Evolutionary conservation across 2,329 filamentous ascomycete species (phyloP).

Genomic region (Pseudogymnoascus sp.): DNA sequence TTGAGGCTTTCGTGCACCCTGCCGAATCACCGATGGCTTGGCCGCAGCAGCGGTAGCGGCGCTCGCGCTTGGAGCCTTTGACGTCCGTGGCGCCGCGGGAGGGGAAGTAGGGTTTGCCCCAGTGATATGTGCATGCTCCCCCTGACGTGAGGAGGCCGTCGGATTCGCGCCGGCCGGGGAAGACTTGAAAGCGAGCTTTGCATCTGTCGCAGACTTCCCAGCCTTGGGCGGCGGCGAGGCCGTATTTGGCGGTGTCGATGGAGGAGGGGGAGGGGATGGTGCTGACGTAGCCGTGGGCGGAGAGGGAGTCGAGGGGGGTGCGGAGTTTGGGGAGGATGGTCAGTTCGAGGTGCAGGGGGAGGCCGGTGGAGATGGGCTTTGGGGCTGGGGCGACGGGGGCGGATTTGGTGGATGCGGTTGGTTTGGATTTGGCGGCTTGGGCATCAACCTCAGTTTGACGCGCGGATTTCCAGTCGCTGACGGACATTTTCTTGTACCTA

Average conservation of each 20-base stretch:
- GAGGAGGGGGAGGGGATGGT: conserved; percentile 57
- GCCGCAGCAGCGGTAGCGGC: conserved; percentile 72
- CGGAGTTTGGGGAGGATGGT: conserved; percentile 54
- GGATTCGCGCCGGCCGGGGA: conserved; percentile 71
- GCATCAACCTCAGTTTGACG: conserved; percentile 39
- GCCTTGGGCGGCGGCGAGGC: conserved; percentile 59
- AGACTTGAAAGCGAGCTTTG: conserved; percentile 79
- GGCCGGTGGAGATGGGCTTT: conserved; percentile 59
- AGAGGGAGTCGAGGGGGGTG: conserved; percentile 58
- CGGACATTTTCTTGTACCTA: conserved; percentile 66
- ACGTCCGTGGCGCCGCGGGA: conserved; percentile 48
- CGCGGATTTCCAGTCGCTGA: conserved; percentile 64
- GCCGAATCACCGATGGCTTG: conserved; percentile 62
- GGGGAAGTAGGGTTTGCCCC: conserved; percentile 60
- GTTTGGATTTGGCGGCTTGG: conserved; percentile 25
- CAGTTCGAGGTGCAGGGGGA: conserved; percentile 62
- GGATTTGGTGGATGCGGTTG: conserved; percentile 27
- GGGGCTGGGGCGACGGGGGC: conserved; percentile 25
- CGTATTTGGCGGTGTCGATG: conserved; percentile 58
- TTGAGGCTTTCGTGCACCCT: conserved; percentile 64
- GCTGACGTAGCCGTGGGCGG: conserved; percentile 68
- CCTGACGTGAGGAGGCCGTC: conserved; percentile 71
- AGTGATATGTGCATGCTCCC: conserved; percentile 75
- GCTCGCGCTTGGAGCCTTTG: conserved; percentile 44
- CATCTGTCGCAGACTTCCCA: conserved; percentile 91